phyloP scores from a whole-genome alignment of 768 basidiomycete species.

The Suillus alpinus region DNA sequence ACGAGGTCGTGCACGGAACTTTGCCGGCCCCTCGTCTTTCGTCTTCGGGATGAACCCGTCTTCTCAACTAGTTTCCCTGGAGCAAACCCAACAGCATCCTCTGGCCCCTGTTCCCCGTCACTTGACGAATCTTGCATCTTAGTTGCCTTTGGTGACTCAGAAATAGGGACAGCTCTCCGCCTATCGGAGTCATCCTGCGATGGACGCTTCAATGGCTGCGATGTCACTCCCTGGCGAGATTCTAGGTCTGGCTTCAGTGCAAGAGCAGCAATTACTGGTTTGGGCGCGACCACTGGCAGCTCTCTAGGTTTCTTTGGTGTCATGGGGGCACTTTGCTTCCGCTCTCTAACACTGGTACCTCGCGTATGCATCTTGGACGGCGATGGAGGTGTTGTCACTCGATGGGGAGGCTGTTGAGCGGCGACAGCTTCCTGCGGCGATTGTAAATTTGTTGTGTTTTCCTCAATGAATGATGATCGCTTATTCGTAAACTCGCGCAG shows the following conservation, averaged over 20 bases:
- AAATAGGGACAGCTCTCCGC: constrained; percentile 42
- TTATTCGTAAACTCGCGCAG: constrained; percentile 72
- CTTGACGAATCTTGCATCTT: constrained; percentile 44
- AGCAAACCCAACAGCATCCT: constrained; percentile 38
- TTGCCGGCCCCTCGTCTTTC: constrained; percentile 57
- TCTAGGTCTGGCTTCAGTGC: not conserved
- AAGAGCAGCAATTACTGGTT: not conserved
- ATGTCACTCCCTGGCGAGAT: not conserved
- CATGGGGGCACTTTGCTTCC: constrained; percentile 10
- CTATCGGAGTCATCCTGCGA: constrained; percentile 36
- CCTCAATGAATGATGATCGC: constrained; percentile 65
- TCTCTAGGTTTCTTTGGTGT: constrained; percentile 6
- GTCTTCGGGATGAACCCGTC: constrained; percentile 25
- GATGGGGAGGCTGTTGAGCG: constrained; percentile 15
- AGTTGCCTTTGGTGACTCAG: constrained; percentile 22
- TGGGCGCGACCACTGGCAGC: not conserved
- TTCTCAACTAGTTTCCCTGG: constrained; percentile 21
- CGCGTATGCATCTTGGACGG: constrained; percentile 17
- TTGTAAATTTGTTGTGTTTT: constrained; percentile 30
- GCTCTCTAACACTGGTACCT: constrained; percentile 37
- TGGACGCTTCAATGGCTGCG: not conserved
- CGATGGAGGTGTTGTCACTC: constrained; percentile 17
- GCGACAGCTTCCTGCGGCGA: constrained; percentile 34
- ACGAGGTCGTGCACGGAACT: constrained; percentile 84
- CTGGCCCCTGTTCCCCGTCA: constrained; percentile 55